Evolutionary conservation across 495 filamentous ascomycete species (phyloP).

Genomic region (Lineolata rhizophorae): DNA sequence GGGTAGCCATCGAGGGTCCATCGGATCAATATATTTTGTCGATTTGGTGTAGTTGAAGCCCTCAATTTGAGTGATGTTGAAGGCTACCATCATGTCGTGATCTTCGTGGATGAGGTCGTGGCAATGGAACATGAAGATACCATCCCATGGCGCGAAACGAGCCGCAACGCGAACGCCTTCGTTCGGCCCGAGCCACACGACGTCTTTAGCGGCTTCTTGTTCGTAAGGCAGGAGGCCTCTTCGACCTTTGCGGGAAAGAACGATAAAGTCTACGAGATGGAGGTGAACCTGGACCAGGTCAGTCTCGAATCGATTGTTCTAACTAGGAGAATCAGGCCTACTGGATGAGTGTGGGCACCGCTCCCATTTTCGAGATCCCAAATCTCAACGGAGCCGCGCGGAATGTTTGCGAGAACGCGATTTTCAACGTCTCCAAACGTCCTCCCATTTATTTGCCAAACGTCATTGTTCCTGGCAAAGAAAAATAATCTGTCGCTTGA

Average conservation of each 20-base stretch:
- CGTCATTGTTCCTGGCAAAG: slow-evolving; percentile 22
- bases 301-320: too few relatives aligned
- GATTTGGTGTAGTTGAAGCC: slow-evolving; percentile 28
- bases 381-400: slow-evolving; percentile 23
- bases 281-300: too few relatives aligned
- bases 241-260: slow-evolving; percentile 20
- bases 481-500: slow-evolving; percentile 23
- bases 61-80: slow-evolving; percentile 28
- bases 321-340: too few relatives aligned
- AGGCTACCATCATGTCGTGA: slow-evolving; percentile 39
- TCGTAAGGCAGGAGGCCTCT: slow-evolving; percentile 25
- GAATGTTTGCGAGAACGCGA: slow-evolving; percentile 25
- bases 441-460: slow-evolving; percentile 30
- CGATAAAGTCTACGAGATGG: slow-evolving; percentile 34
- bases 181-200: slow-evolving; percentile 24
- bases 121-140: slow-evolving; percentile 30
- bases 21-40: too few relatives aligned
- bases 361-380: slow-evolving; percentile 27
- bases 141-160: slow-evolving; percentile 29
- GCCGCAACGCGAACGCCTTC: slow-evolving; percentile 28
- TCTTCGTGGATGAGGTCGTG: slow-evolving; percentile 38
- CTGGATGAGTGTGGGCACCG: slow-evolving; percentile 26
- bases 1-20: too few relatives aligned
- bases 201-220: slow-evolving; percentile 26
- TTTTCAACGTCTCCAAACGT: slow-evolving; percentile 25